Percentiles rank a stretch among this genome's conserved stretches.
These are phyloP conservation scores for Chernovozyma aurita DNA, from an alignment of 1,139 yeast species.

Conservation along the genomic window DNA sequence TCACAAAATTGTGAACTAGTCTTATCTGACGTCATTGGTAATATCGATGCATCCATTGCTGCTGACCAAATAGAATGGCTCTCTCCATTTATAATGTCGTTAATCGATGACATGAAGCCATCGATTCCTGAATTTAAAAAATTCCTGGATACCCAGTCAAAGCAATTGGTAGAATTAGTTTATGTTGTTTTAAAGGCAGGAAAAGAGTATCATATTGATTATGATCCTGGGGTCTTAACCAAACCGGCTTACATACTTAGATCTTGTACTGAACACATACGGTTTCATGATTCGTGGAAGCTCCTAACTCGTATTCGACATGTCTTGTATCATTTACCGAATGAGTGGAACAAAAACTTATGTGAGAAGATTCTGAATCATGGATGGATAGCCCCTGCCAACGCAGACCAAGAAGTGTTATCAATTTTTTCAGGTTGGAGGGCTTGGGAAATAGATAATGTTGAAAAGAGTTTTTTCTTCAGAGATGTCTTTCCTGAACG, in stretches of 20 bases:
- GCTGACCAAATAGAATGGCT: constrained; percentile 37
- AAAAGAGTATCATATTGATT: constrained; percentile 53
- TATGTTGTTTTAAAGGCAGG: constrained; percentile 63
- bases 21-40: constrained; percentile 31
- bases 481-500: constrained; percentile 30
- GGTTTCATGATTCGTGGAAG: constrained; percentile 87
- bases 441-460: constrained; percentile 69
- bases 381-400: constrained; percentile 40
- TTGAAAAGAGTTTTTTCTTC: constrained; percentile 51
- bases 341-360: constrained; percentile 37
- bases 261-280: constrained; percentile 64
- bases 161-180: constrained; percentile 34
- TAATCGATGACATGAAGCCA: constrained; percentile 17
- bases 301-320: constrained; percentile 75
- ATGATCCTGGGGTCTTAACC: constrained; percentile 87
- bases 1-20: constrained; percentile 20
- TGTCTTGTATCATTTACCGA: constrained; percentile 58
- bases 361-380: constrained; percentile 16
- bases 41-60: constrained; percentile 27
- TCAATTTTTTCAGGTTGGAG: constrained; percentile 77
- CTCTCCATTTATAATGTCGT: constrained; percentile 18
- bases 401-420: constrained; percentile 53
- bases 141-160: constrained; percentile 7
- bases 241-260: constrained; percentile 81
- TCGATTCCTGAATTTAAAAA: constrained; percentile 18